Conservation (phyloP, 208 protist species). For the Leishmania aethiopica region DNA sequence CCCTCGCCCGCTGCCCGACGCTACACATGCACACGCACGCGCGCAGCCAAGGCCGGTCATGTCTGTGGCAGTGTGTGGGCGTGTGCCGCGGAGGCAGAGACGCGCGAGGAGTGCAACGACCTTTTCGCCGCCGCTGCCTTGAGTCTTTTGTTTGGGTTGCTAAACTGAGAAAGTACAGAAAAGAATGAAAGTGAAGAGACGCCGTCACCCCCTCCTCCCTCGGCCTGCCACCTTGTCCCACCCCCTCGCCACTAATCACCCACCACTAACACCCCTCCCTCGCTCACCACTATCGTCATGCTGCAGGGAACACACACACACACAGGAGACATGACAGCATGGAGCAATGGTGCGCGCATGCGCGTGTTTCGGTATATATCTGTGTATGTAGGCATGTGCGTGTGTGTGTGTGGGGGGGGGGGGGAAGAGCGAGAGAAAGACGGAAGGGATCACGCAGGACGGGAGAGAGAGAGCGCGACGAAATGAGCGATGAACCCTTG, state of each 20-base stretch:
- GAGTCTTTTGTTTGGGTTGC: neutral
- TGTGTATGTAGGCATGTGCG: neutral
- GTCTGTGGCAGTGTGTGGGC: too few species aligned
- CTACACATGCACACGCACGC: neutral
- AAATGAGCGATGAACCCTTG: neutral
- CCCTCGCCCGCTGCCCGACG: neutral
- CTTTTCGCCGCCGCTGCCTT: neutral
- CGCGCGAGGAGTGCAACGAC: neutral
- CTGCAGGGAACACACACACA: neutral
- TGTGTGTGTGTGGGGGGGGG: neutral
- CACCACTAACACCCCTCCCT: neutral
- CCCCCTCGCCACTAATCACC: neutral
- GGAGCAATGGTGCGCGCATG: neutral
- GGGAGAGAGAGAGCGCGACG: neutral
- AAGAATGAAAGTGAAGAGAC: neutral
- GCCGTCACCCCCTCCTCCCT: neutral
- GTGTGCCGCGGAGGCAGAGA: neutral
- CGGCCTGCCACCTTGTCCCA: neutral
- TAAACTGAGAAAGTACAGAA: constrained; percentile 1
- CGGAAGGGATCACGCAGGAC: neutral
- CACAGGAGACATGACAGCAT: neutral
- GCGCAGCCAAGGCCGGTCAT: neutral
- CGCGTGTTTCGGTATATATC: neutral
- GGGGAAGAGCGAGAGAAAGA: neutral
- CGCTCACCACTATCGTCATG: neutral